Percentiles rank a stretch among this genome's conserved stretches.
Evolutionary conservation across 2,329 filamentous ascomycete genomes (phyloP).

Genomic region (Aspergillus sp.): DNA sequence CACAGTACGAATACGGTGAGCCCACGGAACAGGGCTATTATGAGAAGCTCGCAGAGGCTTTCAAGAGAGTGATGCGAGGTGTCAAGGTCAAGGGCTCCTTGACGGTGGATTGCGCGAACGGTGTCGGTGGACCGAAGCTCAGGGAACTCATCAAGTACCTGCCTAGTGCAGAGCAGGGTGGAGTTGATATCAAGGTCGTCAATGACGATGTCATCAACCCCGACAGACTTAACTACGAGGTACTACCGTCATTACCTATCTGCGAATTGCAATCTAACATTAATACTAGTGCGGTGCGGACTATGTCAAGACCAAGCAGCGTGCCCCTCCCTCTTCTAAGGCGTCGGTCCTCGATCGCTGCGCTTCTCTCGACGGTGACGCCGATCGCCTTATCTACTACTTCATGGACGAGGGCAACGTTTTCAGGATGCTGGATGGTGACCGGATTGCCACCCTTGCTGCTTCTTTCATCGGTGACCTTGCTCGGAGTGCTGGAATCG

Average conservation of each 20-base stretch:
- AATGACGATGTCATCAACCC: slow-evolving; percentile 93
- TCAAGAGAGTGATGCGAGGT: slow-evolving; percentile 77
- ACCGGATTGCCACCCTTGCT: slow-evolving; percentile 91
- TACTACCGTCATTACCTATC: slow-evolving; percentile 53
- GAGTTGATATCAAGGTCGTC: slow-evolving; percentile 78
- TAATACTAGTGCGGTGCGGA: slow-evolving; percentile 78
- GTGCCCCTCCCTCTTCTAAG: slow-evolving; percentile 79
- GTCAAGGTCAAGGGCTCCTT: slow-evolving; percentile 72
- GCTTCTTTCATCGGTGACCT: slow-evolving; percentile 93
- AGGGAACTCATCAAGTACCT: slow-evolving; percentile 81
- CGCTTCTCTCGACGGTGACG: slow-evolving; percentile 92
- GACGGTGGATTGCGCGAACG: slow-evolving; percentile 93
- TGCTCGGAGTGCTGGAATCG: slow-evolving; percentile 73
- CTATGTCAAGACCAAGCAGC: slow-evolving; percentile 95
- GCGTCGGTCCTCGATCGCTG: slow-evolving; percentile 73
- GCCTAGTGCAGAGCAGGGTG: slow-evolving; percentile 63
- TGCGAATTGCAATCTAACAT: slow-evolving; percentile 14
- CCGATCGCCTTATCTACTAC: slow-evolving; percentile 94
- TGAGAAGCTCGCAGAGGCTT: slow-evolving; percentile 82
- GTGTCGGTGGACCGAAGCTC: slow-evolving; percentile 90
- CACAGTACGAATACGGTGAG: slow-evolving; percentile 81
- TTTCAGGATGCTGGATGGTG: slow-evolving; percentile 92
- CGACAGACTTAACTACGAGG: slow-evolving; percentile 83
- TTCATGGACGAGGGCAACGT: slow-evolving; percentile 77
- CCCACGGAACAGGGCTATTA: slow-evolving; percentile 92